A percentile compares a stretch with the other conserved stretches of the same genome.
Evolutionary conservation across 2,329 filamentous ascomycete genomes (phyloP).

Genomic region (Monosporascus ibericus): DNA sequence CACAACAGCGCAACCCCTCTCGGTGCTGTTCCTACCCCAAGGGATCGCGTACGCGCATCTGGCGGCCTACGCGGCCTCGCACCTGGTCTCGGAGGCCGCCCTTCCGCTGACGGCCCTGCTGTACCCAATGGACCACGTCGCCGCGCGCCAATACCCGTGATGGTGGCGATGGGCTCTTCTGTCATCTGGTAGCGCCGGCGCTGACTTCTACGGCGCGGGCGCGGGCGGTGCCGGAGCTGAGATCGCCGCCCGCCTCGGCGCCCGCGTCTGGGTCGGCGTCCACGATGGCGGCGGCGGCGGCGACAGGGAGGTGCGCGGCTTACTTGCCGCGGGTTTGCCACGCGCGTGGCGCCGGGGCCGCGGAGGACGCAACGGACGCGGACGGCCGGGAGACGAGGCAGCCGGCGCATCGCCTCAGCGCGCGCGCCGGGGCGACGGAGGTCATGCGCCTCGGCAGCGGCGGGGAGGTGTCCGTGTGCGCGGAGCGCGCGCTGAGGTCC

Average conservation of each 20-base stretch:
- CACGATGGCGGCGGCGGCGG: constrained; percentile 42
- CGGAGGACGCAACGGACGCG: neutral
- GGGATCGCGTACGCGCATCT: constrained; percentile 51
- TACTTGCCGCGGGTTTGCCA: constrained; percentile 41
- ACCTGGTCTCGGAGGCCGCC: constrained; percentile 50
- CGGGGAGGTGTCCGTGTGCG: constrained; percentile 36
- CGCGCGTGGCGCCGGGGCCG: constrained; percentile 36
- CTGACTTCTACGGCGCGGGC: neutral
- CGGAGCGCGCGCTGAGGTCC: constrained; percentile 30
- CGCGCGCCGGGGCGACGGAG: constrained; percentile 26
- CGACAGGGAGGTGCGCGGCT: constrained; percentile 48
- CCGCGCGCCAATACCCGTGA: constrained; percentile 42
- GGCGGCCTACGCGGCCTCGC: constrained; percentile 47
- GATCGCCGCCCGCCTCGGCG: constrained; percentile 47
- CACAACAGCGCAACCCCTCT: constrained; percentile 37
- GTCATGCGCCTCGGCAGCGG: constrained; percentile 36
- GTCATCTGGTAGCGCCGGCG: too few species aligned
- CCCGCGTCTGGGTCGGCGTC: constrained; percentile 53
- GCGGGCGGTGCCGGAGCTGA: constrained; percentile 39
- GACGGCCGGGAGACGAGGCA: too few species aligned
- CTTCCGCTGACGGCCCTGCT: constrained; percentile 58
- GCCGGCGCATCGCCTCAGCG: neutral
- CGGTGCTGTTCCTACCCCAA: constrained; percentile 60
- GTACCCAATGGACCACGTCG: constrained; percentile 56
- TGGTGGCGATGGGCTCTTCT: constrained; percentile 25